phyloP scores from a whole-genome alignment of 306 rosid species.

The Elaeagnus macrophylla region DNA sequence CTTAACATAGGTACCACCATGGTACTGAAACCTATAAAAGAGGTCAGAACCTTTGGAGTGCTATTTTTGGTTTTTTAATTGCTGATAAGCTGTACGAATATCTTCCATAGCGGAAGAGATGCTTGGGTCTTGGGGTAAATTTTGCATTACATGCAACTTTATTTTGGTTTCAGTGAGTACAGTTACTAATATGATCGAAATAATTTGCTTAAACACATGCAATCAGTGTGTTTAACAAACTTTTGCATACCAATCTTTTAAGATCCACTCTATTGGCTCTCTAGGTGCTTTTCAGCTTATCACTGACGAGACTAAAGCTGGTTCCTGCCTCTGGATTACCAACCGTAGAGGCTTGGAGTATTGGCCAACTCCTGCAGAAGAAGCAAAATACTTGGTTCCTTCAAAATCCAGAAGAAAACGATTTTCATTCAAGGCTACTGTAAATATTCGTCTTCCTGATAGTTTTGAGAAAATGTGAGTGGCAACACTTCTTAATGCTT shows the following conservation, averaged over 20 bases:
- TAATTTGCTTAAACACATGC: background rate
- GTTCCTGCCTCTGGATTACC: constrained; percentile 87
- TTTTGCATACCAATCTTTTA: constrained; percentile 2
- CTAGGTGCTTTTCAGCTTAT: constrained; percentile 86
- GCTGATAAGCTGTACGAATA: background rate
- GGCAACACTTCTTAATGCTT: constrained; percentile 9
- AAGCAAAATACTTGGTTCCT: constrained; percentile 44
- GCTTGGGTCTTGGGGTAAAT: background rate
- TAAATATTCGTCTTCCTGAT: constrained; percentile 45
- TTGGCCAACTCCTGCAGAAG: constrained; percentile 81
- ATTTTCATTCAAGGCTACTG: constrained; percentile 33
- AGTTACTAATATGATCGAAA: background rate
- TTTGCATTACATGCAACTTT: no score
- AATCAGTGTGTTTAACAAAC: constrained; percentile 6
- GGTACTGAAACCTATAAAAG: constrained; percentile 5
- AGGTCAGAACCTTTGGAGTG: constrained; percentile 11
- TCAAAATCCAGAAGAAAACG: constrained; percentile 27
- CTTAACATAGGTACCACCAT: no score
- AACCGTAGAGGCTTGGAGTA: constrained; percentile 86
- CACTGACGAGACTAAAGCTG: constrained; percentile 80
- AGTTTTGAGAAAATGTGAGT: constrained; percentile 82
- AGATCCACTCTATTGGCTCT: constrained; percentile 8
- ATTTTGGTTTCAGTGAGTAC: constrained; percentile 1
- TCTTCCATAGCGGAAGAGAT: background rate
- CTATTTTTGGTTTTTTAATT: constrained; percentile 12